Evolutionary conservation across 2,329 filamentous ascomycete species (phyloP).

Genomic region (Trichoderma citrinoviride): DNA sequence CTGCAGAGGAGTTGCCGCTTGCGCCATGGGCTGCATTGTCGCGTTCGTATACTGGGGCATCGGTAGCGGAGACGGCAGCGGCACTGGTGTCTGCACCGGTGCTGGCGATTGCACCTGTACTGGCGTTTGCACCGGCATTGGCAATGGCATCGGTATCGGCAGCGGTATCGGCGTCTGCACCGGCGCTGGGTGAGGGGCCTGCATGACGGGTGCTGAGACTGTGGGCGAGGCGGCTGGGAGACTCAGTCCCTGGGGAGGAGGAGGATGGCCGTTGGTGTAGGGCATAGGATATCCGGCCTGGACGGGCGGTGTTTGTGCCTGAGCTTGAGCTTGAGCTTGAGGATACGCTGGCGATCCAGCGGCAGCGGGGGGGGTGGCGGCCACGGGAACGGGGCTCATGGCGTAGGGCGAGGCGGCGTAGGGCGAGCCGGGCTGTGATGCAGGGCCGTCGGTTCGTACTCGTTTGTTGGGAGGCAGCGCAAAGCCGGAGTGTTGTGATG

Average conservation of each 20-base stretch:
- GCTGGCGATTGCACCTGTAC: constrained; percentile 21
- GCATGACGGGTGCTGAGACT: constrained; percentile 34
- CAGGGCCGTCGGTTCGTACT: constrained; percentile 55
- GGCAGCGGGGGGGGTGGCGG: constrained; percentile 41
- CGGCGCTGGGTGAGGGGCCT: constrained; percentile 33
- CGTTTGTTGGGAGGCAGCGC: constrained; percentile 69
- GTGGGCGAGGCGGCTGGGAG: constrained; percentile 36
- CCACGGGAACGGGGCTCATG: constrained; percentile 45
- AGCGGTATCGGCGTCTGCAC: constrained; percentile 25
- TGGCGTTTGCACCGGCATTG: not conserved
- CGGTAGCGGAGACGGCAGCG: constrained; percentile 23
- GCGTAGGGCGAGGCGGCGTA: constrained; percentile 54
- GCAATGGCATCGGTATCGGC: constrained; percentile 22
- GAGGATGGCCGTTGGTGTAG: constrained; percentile 41
- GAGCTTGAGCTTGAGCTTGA: constrained; percentile 20
- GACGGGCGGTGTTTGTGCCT: constrained; percentile 34
- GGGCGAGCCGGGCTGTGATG: constrained; percentile 65
- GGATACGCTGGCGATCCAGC: constrained; percentile 39
- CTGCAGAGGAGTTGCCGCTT: constrained; percentile 28
- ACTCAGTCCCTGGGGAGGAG: constrained; percentile 36
- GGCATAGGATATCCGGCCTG: constrained; percentile 37
- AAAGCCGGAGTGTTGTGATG: constrained; percentile 49
- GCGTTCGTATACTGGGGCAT: constrained; percentile 33
- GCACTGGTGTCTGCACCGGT: constrained; percentile 13
- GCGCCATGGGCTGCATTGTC: constrained; percentile 32